Base-by-base conservation (phyloP, 2,329 filamentous ascomycete genomes). In the Alternaria solani region DNA sequence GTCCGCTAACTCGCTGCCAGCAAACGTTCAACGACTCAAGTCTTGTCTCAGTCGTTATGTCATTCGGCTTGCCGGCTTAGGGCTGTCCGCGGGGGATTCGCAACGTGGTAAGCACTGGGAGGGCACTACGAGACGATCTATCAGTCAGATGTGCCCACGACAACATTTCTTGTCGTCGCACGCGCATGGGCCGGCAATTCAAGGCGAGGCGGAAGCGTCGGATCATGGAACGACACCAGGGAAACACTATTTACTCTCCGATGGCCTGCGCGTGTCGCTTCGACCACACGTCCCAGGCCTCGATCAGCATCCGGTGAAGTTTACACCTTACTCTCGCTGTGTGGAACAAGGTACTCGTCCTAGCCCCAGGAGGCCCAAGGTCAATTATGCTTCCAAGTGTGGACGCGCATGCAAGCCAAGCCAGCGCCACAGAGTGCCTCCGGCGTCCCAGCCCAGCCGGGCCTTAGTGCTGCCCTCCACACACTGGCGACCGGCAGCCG, bases 21-120 rank as follows among this genome's bases (percentile, higher is more conserved):
- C 67, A 66, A 69, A 67, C 64, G 66, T 65, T 64, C 52, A 59
- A 57, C 63, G 59, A 66, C 61, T 61, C 65, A 64, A 65, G 57
- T 51, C 55, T 59, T 64, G 67, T 67, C 65, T 68, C 63, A 69
- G 63, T 47, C 43, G 59, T 68, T 39, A 51, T 59, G 65, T 66
- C 61, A 60, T 61, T 30, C 46, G 46, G 25, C 41, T 34, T 49
- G 52, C 52, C 44, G 52, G 34, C 39, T 42, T 42, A 42, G 20
- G 39, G 39, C 32, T 34, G 58, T 57, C 60, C 42, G 53, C 42
- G 43, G 53, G 53, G 53, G 43, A 18, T 32, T 25, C 12, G 39
- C 41, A 36, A 48, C 44, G 46, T 39, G 26, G n/a, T 49, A 28
- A n/a, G 44, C 38, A 34, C 23, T 51, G 23, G 32, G 14, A 23